Base-by-base conservation (phyloP, 2,329 filamentous ascomycete species). In the Pseudocercospora fijiensis region DNA sequence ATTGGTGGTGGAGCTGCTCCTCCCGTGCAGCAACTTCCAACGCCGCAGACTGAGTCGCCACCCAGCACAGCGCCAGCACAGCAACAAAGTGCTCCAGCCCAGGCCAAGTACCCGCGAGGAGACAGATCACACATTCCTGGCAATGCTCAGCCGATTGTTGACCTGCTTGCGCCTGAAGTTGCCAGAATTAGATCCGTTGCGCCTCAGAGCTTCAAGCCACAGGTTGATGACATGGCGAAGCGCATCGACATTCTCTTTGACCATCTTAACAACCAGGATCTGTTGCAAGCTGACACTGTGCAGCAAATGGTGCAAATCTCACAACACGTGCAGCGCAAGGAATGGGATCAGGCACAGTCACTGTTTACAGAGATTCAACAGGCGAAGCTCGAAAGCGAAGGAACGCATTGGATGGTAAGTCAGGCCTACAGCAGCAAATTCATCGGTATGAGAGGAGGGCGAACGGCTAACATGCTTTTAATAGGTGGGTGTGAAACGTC, bases 191-290 rank as follows among this genome's bases (percentile, higher is more conserved):
- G 93, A 64, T 81, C 88, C 30, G 90, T 91, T 70, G 95, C 95
- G 0, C 95, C 95, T 18, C 82, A 89, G n/a, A 88, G 89, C 16
- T 97, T 95, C 80, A 89, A 91, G 67, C 85, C 88, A 13, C 93
- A 98, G 76, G 92, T 99, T 20, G 90, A 92, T 72, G 95, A 98
- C 76, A 95, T 93, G 1, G 91, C 96, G 76, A 96, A 96, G 80
- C 88, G 95, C 27, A 84, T 99, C 64, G 71, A 90, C 72, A 88
- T 97, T 57, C 82, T 99, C n/a, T 98, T 97, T 76, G 94, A 99
- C 75, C 92, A 97, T 77, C 83, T 99, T 53, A 99, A 98, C 83
- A 98, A 98, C 70, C 90, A 93, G 74, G 93, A 98, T 73, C 82
- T 97, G 45, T 83, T 98, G 60, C 90, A 90, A 79, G 86, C 90